These are phyloP conservation scores for Puccinia horiana DNA, from an alignment of 1,284 basidiomycete genomes.

Conservation along the genomic window DNA sequence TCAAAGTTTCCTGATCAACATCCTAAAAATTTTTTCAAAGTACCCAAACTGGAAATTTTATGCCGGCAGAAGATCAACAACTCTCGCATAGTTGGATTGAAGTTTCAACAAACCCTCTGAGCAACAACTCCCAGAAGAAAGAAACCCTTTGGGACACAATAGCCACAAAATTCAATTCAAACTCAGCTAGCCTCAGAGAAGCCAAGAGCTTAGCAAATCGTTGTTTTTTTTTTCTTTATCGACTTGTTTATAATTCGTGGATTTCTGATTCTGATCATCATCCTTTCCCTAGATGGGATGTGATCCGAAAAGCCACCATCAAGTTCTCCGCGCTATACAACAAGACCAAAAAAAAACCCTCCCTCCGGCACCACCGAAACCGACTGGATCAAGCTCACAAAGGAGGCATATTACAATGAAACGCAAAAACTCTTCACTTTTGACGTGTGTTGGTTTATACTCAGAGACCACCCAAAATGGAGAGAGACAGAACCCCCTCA, in stretches of 20 bases:
- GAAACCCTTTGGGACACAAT: not conserved
- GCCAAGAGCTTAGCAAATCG: not conserved
- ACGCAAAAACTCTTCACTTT: not conserved
- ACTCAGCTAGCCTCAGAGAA: not conserved
- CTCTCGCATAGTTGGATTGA: not conserved
- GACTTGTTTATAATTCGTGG: not conserved
- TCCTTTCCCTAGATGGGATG: not conserved
- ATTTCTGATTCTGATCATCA: not conserved
- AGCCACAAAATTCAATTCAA: not conserved
- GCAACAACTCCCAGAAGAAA: slow-evolving; percentile 7
- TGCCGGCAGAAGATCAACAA: not conserved
- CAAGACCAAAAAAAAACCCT: not conserved
- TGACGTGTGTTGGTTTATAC: not conserved
- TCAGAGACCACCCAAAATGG: not conserved
- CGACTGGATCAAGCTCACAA: not conserved
- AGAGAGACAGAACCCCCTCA: not conserved
- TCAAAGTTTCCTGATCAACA: too few relatives aligned
- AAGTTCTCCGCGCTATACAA: not conserved
- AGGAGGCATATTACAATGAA: not conserved
- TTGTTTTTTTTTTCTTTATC: not conserved
- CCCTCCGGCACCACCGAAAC: not conserved
- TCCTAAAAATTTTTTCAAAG: not conserved
- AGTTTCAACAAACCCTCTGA: not conserved
- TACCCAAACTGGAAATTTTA: not conserved
- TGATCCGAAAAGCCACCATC: not conserved